phyloP scores from a whole-genome alignment of 192 early-diverging fungal genomes.

The Coemansia interrupta region DNA sequence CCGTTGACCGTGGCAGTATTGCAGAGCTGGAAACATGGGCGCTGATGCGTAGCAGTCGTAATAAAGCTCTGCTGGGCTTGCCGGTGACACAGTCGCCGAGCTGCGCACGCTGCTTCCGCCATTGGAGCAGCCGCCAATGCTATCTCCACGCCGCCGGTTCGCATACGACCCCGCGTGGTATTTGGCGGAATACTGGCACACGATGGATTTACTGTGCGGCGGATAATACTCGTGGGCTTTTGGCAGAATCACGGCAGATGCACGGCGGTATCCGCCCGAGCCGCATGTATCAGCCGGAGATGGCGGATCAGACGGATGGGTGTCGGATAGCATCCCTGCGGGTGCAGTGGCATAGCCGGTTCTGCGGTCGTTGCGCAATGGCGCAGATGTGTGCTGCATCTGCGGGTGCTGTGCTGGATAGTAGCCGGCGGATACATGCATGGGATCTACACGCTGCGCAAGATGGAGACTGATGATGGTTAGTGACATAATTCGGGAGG shows the following conservation, averaged over 20 bases:
- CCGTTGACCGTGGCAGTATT: background rate
- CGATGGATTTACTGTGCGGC: background rate
- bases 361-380: too few relatives aligned
- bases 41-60: background rate
- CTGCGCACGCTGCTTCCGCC: slow-evolving; percentile 17
- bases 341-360: too few relatives aligned
- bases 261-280: background rate
- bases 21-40: background rate
- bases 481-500: too few relatives aligned
- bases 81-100: slow-evolving; percentile 14
- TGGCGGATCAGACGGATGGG: too few relatives aligned
- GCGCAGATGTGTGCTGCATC: too few relatives aligned
- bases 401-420: too few relatives aligned
- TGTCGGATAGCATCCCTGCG: too few relatives aligned
- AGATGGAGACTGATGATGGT: too few relatives aligned
- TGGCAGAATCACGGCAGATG: background rate
- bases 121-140: slow-evolving; percentile 2
- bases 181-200: background rate
- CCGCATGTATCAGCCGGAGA: too few relatives aligned
- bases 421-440: too few relatives aligned
- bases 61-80: slow-evolving; percentile 3
- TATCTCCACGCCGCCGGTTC: slow-evolving; percentile 19
- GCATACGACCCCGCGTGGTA: slow-evolving; percentile 8
- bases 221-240: background rate
- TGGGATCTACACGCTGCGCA: too few relatives aligned